Base-by-base conservation (phyloP, 495 filamentous ascomycete genomes). In the Penicillium crystallinum region DNA sequence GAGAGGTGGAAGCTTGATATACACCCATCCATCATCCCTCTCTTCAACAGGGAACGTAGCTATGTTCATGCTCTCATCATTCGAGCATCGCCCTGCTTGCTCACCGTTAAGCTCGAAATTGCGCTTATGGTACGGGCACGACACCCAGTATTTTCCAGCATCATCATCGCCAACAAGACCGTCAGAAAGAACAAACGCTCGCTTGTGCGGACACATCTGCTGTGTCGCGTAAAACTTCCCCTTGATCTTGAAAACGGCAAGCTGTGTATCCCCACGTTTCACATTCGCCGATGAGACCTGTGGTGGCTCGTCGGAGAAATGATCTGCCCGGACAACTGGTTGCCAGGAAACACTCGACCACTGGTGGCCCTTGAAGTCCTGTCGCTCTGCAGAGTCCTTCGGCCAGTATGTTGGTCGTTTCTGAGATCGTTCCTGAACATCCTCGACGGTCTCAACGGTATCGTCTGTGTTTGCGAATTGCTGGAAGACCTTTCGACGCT, bases 151-250 rank as follows among this genome's bases (percentile, higher is more conserved):
- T 41, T 86, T 83, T 46, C 66, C 65, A 12, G 67, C 49, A 65
- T 75, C 69, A 49, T 85, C 81, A 36, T 95, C 86, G n/a, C 92
- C 92, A 35, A 97, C 81, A 2, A 97, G 62, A 5, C 90, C 89
- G 64, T 97, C 92, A 0, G 86, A 87, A 30, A 97, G 80, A 25
- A 90, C 86, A 67, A 97, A 97, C 0, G 91, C 84, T 23, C 91
- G 88, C 71, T 96, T 96, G 72, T 96, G 90, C 12, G 92, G 92
- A 66, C 92, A 97, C 92, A 97, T 97, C 66, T 97, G 91, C 77
- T 97, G 92, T 14, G 86, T 87, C n/a, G 89, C 88, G 64, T 91
- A 93, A 71, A 81, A 95, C 44, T 82, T 80, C 17, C 90, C 92
- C 52, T 81, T 81, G 55, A 97, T 77, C 63, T 90, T 90, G 81